A percentile compares a stretch with the other conserved stretches of the same genome.
Evolutionary conservation across 1,284 basidiomycete genomes (phyloP).

Genomic region (Amylostereum chailletii): DNA sequence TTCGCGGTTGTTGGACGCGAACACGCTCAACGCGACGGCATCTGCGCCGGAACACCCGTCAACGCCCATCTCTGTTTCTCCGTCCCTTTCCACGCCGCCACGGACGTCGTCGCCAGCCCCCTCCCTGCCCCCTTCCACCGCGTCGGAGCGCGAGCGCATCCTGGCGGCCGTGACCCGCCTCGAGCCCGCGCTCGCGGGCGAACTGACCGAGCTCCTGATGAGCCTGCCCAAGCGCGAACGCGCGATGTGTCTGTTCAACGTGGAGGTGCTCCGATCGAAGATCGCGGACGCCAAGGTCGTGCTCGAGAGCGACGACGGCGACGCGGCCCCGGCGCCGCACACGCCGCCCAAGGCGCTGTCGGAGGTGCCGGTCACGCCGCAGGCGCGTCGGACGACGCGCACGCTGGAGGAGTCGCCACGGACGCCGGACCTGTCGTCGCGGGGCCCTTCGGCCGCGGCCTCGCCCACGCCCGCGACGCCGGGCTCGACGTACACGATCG

Average conservation of each 20-base stretch:
- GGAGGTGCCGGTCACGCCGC: conserved; percentile 48
- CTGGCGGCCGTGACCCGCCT: conserved; percentile 56
- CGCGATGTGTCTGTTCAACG: conserved; percentile 84
- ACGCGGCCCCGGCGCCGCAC: conserved; percentile 26
- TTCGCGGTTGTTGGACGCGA: conserved; percentile 52
- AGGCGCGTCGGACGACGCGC: conserved; percentile 44
- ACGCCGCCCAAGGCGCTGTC: conserved; percentile 22
- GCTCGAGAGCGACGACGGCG: conserved; percentile 60
- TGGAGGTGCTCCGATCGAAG: conserved; percentile 70
- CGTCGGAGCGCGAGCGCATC: conserved; percentile 69
- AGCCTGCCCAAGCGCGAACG: conserved; percentile 81
- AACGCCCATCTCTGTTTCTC: conserved; percentile 68
- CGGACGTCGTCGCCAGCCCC: conserved; percentile 75
- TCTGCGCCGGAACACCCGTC: conserved; percentile 78
- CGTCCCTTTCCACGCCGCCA: conserved; percentile 66
- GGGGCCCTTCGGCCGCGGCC: conserved; percentile 59
- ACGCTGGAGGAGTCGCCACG: conserved; percentile 45
- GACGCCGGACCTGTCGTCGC: conserved; percentile 65
- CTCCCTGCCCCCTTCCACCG: conserved; percentile 47
- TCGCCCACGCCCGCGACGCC: conserved; percentile 50
- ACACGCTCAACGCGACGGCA: conserved; percentile 58
- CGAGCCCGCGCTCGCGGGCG: conserved; percentile 44
- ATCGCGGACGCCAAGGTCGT: conserved; percentile 78
- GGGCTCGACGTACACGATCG: conserved; percentile 36
- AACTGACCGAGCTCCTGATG: conserved; percentile 75